Evolutionary conservation across 495 filamentous ascomycete species (phyloP).

Genomic region (Cenococcum geophilum): DNA sequence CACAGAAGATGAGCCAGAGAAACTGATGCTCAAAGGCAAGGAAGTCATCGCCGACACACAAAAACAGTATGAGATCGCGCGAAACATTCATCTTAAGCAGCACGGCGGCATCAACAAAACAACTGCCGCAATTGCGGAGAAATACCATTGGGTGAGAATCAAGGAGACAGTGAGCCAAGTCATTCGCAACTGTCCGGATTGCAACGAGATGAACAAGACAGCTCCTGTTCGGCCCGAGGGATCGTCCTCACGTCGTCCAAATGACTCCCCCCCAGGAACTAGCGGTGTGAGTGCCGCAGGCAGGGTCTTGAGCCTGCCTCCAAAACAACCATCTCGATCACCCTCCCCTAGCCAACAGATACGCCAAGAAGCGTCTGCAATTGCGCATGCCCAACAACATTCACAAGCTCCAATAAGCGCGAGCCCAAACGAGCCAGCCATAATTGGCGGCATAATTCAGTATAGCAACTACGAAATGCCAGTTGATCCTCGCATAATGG

Average conservation of each 20-base stretch:
- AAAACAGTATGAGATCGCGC: constrained; percentile 85
- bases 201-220: constrained; percentile 45
- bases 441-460: background rate
- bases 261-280: background rate
- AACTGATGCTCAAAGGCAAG: constrained; percentile 94
- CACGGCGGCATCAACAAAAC: constrained; percentile 98
- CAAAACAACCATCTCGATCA: background rate
- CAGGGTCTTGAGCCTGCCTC: background rate
- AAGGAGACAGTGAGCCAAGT: constrained; percentile 95
- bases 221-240: background rate
- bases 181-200: constrained; percentile 85
- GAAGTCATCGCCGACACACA: constrained; percentile 91
- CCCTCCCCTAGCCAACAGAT: constrained; percentile 3
- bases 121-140: constrained; percentile 85
- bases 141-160: constrained; percentile 97
- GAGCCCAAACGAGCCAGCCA: background rate
- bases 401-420: background rate
- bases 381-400: background rate
- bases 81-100: constrained; percentile 62
- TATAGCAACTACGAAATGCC: constrained; percentile 1
- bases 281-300: background rate
- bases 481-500: constrained; percentile 5
- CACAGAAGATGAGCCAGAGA: constrained; percentile 55
- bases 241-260: background rate
- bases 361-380: constrained; percentile 1